A percentile compares a stretch with the other conserved stretches of the same genome.
phyloP scores from a whole-genome alignment of 2,329 filamentous ascomycete species.

The Pseudogymnoascus sp. region DNA sequence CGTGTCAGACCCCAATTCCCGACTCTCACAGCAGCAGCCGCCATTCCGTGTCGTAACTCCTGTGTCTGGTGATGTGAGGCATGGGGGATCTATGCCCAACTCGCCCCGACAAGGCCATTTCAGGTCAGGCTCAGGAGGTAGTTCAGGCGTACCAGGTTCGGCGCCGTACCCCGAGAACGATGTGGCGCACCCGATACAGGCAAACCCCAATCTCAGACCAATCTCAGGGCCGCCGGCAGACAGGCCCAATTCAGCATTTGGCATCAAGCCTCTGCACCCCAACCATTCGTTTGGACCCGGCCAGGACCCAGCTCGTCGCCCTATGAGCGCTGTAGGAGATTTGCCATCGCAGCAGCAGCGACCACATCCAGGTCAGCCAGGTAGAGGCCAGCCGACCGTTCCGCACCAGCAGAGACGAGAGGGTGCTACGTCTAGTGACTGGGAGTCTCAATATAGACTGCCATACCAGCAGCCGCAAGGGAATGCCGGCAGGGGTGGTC shows the following conservation, averaged over 20 bases:
- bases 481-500: neutral
- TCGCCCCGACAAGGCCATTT: neutral
- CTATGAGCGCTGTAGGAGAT: neutral
- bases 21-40: neutral
- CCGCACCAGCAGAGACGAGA: neutral
- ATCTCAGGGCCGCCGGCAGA: constrained; percentile 38
- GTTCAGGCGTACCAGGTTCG: constrained; percentile 25
- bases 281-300: constrained; percentile 7
- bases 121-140: neutral
- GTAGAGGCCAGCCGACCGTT: neutral
- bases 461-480: neutral
- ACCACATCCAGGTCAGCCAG: neutral
- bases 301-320: neutral
- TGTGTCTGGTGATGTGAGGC: neutral
- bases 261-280: constrained; percentile 36
- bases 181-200: constrained; percentile 40
- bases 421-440: neutral
- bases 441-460: neutral
- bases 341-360: neutral
- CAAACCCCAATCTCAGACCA: constrained; percentile 42
- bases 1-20: neutral
- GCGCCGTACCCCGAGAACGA: constrained; percentile 58
- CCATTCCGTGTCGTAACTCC: neutral
- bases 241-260: constrained; percentile 38
- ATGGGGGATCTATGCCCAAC: neutral